Percentiles rank a stretch among this genome's conserved stretches.
These are phyloP conservation scores for Lasiosphaeriaceae sp. DNA, from an alignment of 495 filamentous ascomycete genomes.

Conservation along the genomic window DNA sequence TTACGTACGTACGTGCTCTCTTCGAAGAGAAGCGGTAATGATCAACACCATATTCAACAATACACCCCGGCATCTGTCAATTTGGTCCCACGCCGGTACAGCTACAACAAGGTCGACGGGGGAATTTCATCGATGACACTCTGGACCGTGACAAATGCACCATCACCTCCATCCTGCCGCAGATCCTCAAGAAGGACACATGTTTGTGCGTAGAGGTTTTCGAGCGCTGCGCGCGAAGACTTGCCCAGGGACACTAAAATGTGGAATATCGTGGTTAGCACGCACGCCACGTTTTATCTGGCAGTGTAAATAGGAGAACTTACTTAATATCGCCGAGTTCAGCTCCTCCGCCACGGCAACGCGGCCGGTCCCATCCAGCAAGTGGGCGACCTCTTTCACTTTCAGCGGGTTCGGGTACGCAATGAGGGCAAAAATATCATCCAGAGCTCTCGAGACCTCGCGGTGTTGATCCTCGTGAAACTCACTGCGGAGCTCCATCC, in stretches of 20 bases:
- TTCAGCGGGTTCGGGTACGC: conserved; percentile 79
- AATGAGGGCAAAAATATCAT: conserved; percentile 84
- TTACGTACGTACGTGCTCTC: too few relatives aligned
- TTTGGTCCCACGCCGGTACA: not conserved
- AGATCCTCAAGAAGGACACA: conserved; percentile 79
- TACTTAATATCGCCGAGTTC: conserved; percentile 91
- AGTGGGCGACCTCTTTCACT: conserved; percentile 69
- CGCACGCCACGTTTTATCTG: not conserved
- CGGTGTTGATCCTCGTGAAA: conserved; percentile 65
- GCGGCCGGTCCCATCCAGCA: conserved; percentile 72
- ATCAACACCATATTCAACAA: too few relatives aligned
- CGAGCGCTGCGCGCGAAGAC: conserved; percentile 80
- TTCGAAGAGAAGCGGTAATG: too few relatives aligned
- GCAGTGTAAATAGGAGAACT: conserved; percentile 23
- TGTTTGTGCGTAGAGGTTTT: conserved; percentile 83
- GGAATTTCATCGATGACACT: conserved; percentile 53
- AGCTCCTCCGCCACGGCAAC: conserved; percentile 87
- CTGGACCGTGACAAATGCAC: conserved; percentile 82
- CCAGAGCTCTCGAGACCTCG: conserved; percentile 68
- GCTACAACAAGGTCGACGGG: conserved; percentile 9
- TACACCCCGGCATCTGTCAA: not conserved
- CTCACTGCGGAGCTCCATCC: conserved; percentile 70
- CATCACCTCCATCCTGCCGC: conserved; percentile 76
- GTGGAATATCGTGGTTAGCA: not conserved
- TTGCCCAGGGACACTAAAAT: conserved; percentile 78